Evolutionary conservation across 768 basidiomycete genomes (phyloP), one percentile per base, ranked within the genome.

Genomic region (Tylopilus vinaceipallidus): DNA sequence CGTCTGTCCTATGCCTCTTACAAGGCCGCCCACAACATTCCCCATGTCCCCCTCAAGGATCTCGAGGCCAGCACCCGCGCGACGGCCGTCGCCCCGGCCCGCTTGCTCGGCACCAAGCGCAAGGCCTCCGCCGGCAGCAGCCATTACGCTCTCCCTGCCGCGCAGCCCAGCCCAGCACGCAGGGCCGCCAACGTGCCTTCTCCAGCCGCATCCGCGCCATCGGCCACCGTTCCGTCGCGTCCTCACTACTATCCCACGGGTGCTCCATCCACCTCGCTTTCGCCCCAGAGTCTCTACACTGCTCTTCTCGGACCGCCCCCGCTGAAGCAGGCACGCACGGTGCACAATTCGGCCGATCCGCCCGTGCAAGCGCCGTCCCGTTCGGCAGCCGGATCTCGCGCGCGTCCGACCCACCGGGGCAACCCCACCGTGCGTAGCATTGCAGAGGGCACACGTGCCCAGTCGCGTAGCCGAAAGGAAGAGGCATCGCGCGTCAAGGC

Each of bases 1-100:
- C 84, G 89, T 57, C 79, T 93, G 44, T 80, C 87, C 0, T 89
- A 90, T 69, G 90, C 90, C 20, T 84, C 86, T 2, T 91, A 86
- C 77, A 92, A 92, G 71, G 88, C 90, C 5, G 76, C 77, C 13
- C 80, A 89, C 67, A 86, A 89, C 65, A 70, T 88, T 47, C 73
- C 84, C 10, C 79, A 83, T 47, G 72, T 82, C 42, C 75, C 84
- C 38, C 71, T 91, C 42, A 77, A 78, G 60, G 88, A 91, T 54
- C 78, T 90, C 40, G 91, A 92, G 65, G 77, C 79, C 14, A 82
- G 83, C 60, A 69, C 72, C 34, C 71, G 69, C 46, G 61, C 56
- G 51, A 76, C 79, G 60, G 67, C 70, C 47, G 72, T 73, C 52
- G 65, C 73, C 40, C 72, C 75, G 53, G 66, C 74, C 68, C 78